phyloP scores from a whole-genome alignment of 441 rosid genomes.

The Corymbia citriodora region DNA sequence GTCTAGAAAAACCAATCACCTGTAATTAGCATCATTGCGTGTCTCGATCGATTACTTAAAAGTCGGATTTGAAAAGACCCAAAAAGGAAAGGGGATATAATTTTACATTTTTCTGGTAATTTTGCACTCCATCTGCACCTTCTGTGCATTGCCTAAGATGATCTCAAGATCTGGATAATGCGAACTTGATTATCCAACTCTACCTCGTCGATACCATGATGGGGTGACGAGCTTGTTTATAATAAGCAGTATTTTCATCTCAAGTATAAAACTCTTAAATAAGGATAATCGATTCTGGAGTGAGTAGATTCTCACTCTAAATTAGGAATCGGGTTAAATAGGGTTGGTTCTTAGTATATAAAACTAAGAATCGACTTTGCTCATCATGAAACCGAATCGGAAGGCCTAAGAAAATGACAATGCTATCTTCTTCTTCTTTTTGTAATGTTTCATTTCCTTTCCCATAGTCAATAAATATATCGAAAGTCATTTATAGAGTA shows the following conservation, averaged over 20 bases:
- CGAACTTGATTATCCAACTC: rapidly evolving
- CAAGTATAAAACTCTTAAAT: neutral
- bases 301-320: too few relatives aligned
- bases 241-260: neutral
- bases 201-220: rapidly evolving
- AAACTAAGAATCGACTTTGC: neutral
- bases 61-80: neutral
- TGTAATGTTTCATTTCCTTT: rapidly evolving
- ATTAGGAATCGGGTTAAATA: rapidly evolving
- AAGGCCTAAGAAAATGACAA: too few relatives aligned
- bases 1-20: neutral
- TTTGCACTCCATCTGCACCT: rapidly evolving
- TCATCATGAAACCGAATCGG: too few relatives aligned
- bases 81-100: neutral
- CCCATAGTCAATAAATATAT: too few relatives aligned
- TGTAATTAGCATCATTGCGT: neutral
- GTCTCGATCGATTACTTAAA: neutral
- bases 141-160: too few relatives aligned
- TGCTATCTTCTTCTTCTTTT: too few relatives aligned
- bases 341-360: rapidly evolving
- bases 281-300: rapidly evolving
- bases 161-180: too few relatives aligned
- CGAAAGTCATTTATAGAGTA: rapidly evolving
- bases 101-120: rapidly evolving
- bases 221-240: neutral